Evolutionary conservation across 2,329 filamentous ascomycete species (phyloP), one percentile per base, ranked within the genome.

Genomic region (Ramularia endophylla): DNA sequence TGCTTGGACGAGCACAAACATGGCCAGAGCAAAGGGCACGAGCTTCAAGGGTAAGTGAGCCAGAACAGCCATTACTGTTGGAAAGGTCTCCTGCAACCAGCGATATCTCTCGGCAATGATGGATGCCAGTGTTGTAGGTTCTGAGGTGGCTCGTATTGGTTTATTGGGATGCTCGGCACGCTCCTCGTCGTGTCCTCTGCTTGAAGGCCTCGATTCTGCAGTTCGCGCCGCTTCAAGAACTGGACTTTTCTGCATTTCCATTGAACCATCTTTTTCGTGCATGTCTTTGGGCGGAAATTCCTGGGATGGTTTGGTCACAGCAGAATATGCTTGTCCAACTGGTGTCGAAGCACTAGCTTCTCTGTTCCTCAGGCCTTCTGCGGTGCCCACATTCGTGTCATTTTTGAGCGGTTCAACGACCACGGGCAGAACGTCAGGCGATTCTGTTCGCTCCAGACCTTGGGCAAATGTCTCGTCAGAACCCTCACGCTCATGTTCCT

Each of bases 1-100:
- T 0, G 74, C 81, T 55, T 87, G 82, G 0, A 87, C 83, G 0
- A 87, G 72, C 8, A 87, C 72, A 47, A 87, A 87, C 83, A 87
- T 87, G 46, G 74, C 71, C 41, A 87, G 79, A 0, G 82, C 78
- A 53, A 87, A 87, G 0, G 83, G 83, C 0, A 87, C 70, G 0
- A 87, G 71, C 0, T 80, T 73, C 39, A 83, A 76, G 0, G 83
- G 83, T 2, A 87, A 67, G 56, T 85, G 81, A 0, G 73, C 64
- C 5, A 82, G 58, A 0, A 87, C 82, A 0, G 78, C 76, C 15
- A 78, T 77, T 2, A 77, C 75, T 0, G 82, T 86, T 0, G 83
- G 83, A 35, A 87, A 87, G 0, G 81, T 86, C 54, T 82, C 79
- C 46, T 81, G 78, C 0, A 65, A 66, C 81, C 80, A 85, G n/a